Conservation (phyloP, 1,139 yeast genomes). For the Pichia cactophila region DNA sequence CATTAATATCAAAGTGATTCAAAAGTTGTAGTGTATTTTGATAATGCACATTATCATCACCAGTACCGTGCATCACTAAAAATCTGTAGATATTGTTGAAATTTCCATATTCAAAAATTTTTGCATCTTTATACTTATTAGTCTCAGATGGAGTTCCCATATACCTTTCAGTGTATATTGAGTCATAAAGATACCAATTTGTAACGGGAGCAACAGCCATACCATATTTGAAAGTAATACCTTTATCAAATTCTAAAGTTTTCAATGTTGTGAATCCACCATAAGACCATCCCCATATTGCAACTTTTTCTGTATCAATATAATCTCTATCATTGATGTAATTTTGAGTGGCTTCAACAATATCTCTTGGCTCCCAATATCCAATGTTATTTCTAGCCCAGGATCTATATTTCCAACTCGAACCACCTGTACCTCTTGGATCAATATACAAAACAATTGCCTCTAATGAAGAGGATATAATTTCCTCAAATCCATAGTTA, state of each 20-base stretch:
- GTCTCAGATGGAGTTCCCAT: slow-evolving; percentile 65
- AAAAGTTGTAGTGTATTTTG: slow-evolving; percentile 75
- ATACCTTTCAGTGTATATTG: slow-evolving; percentile 84
- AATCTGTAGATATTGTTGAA: slow-evolving; percentile 51
- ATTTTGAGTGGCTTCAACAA: slow-evolving; percentile 54
- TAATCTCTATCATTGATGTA: slow-evolving; percentile 49
- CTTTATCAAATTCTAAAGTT: slow-evolving; percentile 65
- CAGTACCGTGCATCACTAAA: slow-evolving; percentile 88
- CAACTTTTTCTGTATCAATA: slow-evolving; percentile 58
- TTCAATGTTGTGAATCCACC: slow-evolving; percentile 79
- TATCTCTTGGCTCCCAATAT: slow-evolving; percentile 80
- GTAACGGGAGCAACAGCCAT: slow-evolving; percentile 91
- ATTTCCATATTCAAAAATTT: slow-evolving; percentile 42
- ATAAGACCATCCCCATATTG: slow-evolving; percentile 95
- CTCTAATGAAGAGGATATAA: slow-evolving; percentile 59
- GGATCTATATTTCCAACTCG: slow-evolving; percentile 70
- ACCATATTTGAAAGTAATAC: slow-evolving; percentile 63
- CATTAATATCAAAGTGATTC: slow-evolving; percentile 56
- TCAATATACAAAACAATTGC: slow-evolving; percentile 78
- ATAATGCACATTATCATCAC: slow-evolving; percentile 93
- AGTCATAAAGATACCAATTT: slow-evolving; percentile 72
- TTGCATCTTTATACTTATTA: slow-evolving; percentile 33
- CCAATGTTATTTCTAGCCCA: slow-evolving; percentile 71
- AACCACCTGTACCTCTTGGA: slow-evolving; percentile 92
- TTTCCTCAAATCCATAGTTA: slow-evolving; percentile 57